Base-by-base conservation (phyloP, 202 grass and related monocot species). In the Bolboschoenoplectus hybrid region DNA sequence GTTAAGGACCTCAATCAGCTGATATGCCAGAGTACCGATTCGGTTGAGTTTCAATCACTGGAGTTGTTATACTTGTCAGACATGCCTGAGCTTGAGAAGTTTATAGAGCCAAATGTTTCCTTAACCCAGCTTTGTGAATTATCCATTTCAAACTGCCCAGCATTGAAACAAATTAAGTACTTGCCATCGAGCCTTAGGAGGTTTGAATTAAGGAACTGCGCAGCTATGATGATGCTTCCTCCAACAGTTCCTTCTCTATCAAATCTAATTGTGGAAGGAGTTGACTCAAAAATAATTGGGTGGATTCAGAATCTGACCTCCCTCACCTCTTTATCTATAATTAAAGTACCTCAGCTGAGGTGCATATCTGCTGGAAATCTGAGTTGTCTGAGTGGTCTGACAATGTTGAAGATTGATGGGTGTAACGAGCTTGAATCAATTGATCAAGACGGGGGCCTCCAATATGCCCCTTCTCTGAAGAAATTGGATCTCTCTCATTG, bases 81-180 rank as follows among this genome's bases (percentile, higher is more conserved):
- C 62, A 84, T 84, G 81, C 63, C 34, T 9, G 14, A 56, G 16
- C 81, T 84, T 70, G 62, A 84, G 70, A 70, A 12, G 8, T 82
- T 66, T 67, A 9, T 1, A 3, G 7, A 34, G 11, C 2, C 19
- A 8, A 35, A 82, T 84, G 45, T 34, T 52, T 53, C 34, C 46
- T 63, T 84, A 49, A 36, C 12, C 12, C 36, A 70, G 3, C 34
- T 84, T 13, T 55, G 17, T 19, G 81, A 67, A n/a, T 38, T 84
- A 70, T 68, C 3, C 66, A 84, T 67, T 19, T 39, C 45, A 35
- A 70, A 84, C 51, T 70, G 81, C 32, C 81, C 81, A 69, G 38
- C 19, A 63, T 70, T 84, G 64, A 38, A 17, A 70, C 6, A 19
- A 6, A 68, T 53, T 43, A 1, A 32, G 19, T 17, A 79, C 75